These are phyloP conservation scores for Cornus controversa DNA, from an alignment of 148 eudicot genomes.

Conservation along the genomic window DNA sequence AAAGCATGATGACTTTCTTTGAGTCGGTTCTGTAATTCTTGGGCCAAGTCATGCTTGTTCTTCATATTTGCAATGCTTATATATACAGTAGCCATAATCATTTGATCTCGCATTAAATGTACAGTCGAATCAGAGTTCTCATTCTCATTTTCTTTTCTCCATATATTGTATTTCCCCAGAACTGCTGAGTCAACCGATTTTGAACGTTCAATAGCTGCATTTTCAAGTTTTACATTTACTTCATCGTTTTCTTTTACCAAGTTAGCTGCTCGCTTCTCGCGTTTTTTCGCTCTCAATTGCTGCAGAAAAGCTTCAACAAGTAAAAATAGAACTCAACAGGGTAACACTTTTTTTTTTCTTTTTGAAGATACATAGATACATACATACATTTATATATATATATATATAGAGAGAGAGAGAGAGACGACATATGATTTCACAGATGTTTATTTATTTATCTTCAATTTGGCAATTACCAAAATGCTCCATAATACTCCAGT, in stretches of 20 bases:
- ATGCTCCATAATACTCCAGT: neutral
- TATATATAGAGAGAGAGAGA: neutral
- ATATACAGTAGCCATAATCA: conserved; percentile 92
- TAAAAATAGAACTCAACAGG: neutral
- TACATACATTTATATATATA: too few relatives aligned
- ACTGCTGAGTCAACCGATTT: conserved; percentile 93
- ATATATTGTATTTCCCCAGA: conserved; percentile 87
- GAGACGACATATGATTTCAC: neutral
- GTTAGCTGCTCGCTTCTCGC: conserved; percentile 81
- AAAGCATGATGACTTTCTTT: conserved; percentile 94
- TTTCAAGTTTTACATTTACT: conserved; percentile 77
- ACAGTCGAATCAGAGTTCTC: conserved; percentile 86
- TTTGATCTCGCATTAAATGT: conserved; percentile 88
- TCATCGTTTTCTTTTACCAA: conserved; percentile 81
- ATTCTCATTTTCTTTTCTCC: conserved; percentile 91
- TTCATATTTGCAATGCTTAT: conserved; percentile 79
- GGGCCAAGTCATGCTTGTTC: conserved; percentile 63
- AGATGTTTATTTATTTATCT: neutral
- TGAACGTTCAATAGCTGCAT: conserved; percentile 91
- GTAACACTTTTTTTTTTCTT: neutral
- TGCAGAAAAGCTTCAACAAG: conserved; percentile 32
- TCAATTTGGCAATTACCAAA: neutral
- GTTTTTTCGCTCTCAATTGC: conserved; percentile 75
- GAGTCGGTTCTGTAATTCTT: conserved; percentile 71
- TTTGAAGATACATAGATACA: too few relatives aligned